Evolutionary conservation across 2,329 filamentous ascomycete genomes (phyloP), one percentile per base, ranked within the genome.

Genomic region (Claviceps lovelessii): DNA sequence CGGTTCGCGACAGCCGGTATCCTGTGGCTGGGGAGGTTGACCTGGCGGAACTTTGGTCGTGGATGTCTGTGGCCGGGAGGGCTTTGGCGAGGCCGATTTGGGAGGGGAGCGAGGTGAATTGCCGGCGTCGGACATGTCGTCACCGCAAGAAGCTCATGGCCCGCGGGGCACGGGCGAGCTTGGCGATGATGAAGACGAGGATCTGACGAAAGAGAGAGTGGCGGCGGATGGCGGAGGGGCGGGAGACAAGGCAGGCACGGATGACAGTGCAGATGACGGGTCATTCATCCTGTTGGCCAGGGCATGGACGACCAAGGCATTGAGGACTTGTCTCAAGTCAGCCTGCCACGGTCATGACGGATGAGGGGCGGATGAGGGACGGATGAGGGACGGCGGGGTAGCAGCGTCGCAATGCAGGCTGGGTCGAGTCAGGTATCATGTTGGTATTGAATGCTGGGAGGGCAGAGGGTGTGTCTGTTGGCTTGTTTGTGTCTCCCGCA

Each of bases 61-160:
- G 33, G 49, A 17, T 39, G 45, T 52, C 17, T 29, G 57, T 50
- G 57, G 62, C 55, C 57, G 70, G 66, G 42, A 19, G 57, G 72
- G 70, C 58, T 65, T 65, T 53, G 67, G 61, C 55, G 47, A 51
- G 46, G 23, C 46, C n/a, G 59, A 50, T 57, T 62, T 69, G 59
- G 63, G 63, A 47, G 52, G 28, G 39, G 54, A 42, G 37, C 56
- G 54, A 57, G 62, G 60, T 55, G 66, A 60, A 57, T 63, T 67
- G 61, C 60, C 62, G 61, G 65, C 61, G 62, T 76, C 74, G 69
- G 73, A 67, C 74, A 76, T 76, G 61, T 61, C 67, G 57, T 63
- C 58, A 61, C 56, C 55, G 59, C 58, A 52, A 54, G 58, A 58
- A 56, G 59, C 56, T 66, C 67, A 70, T 68, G 60, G 60, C 67